Evolutionary conservation across 2,329 filamentous ascomycete genomes (phyloP), one percentile per base, ranked within the genome.

Genomic region (Penicillium aurantiogriseum): DNA sequence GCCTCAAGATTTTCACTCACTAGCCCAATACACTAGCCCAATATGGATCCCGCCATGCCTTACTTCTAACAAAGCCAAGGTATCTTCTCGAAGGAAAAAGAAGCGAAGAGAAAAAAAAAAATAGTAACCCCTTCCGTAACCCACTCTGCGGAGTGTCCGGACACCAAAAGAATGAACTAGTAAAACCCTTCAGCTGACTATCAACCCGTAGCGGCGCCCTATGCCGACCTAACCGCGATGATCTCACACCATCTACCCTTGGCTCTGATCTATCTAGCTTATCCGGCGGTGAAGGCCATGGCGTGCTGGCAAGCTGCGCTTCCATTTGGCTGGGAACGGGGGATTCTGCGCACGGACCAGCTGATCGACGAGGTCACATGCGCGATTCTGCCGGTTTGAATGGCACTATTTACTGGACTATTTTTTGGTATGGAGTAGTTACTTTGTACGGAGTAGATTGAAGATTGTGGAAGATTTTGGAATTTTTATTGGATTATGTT

Each of bases 141-240:
- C 42, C 25, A 52, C 48, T 43, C 15, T 8, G n/a, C 23, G 39
- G 38, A 38, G 23, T 27, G 23, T 44, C 48, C 48, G 54, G 46
- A 29, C 4, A n/a, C n/a, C n/a, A 6, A 11, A 27, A 31, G 15
- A 44, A 44, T 11, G n/a, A 21, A 31, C 54, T 57, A 57, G 36
- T 53, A 29, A 53, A 53, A 15, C 39, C 31, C 39, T 51, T 56
- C 39, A 51, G 21, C 29, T 36, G 29, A 43, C 46, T 44, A 51
- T 44, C 23, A 44, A 33, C 6, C 45, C 42, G 33, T 64, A 63
- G 53, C 50, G 57, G 56, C 52, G 56, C 48, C 56, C 51, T 57
- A 65, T 64, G 58, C 65, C 63, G 63, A 58, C 56, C 56, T 66
- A 66, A 55, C 64, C 64, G 65, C 60, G 62, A 43, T 49, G 63